A percentile compares a stretch with the other conserved stretches of the same genome.
phyloP scores from a whole-genome alignment of 2,329 filamentous ascomycete genomes.

The Purpureocillium lavendulum region DNA sequence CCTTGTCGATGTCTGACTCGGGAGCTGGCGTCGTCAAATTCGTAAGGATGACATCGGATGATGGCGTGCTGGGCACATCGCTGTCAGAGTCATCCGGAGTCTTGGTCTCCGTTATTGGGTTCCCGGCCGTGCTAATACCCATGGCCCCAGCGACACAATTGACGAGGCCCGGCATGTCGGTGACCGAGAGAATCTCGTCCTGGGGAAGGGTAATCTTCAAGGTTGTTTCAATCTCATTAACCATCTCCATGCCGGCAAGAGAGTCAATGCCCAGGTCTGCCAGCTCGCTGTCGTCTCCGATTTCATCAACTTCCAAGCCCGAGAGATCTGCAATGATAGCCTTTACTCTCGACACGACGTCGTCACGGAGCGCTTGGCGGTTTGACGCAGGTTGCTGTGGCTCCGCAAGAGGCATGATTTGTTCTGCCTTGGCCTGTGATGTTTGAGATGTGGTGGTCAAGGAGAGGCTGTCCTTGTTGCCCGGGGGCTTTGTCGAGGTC shows the following conservation, averaged over 20 bases:
- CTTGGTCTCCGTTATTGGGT: too few species aligned
- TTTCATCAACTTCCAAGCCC: slow-evolving; percentile 26
- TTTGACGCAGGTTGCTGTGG: too few species aligned
- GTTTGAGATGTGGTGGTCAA: too few species aligned
- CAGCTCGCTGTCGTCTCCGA: slow-evolving; percentile 25
- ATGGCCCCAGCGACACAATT: not conserved
- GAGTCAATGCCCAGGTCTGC: slow-evolving; percentile 40
- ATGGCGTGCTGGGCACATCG: too few species aligned
- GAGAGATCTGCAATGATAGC: slow-evolving; percentile 18
- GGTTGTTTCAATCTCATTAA: slow-evolving; percentile 26
- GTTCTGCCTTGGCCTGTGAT: too few species aligned
- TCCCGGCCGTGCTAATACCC: too few species aligned
- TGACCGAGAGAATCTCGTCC: not conserved
- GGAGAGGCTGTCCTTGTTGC: too few species aligned
- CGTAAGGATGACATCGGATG: too few species aligned
- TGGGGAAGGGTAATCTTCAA: slow-evolving; percentile 21
- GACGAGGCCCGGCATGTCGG: slow-evolving; percentile 2
- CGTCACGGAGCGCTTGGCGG: not conserved
- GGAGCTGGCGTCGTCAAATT: not conserved
- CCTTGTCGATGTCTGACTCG: not conserved
- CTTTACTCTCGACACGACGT: slow-evolving; percentile 5
- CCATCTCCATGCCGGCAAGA: slow-evolving; percentile 39
- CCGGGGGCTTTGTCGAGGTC: too few species aligned
- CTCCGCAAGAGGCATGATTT: too few species aligned
- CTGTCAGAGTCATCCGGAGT: too few species aligned